Evolutionary conservation across 1,284 basidiomycete genomes (phyloP).

Genomic region (Ceratobasidium sp.): DNA sequence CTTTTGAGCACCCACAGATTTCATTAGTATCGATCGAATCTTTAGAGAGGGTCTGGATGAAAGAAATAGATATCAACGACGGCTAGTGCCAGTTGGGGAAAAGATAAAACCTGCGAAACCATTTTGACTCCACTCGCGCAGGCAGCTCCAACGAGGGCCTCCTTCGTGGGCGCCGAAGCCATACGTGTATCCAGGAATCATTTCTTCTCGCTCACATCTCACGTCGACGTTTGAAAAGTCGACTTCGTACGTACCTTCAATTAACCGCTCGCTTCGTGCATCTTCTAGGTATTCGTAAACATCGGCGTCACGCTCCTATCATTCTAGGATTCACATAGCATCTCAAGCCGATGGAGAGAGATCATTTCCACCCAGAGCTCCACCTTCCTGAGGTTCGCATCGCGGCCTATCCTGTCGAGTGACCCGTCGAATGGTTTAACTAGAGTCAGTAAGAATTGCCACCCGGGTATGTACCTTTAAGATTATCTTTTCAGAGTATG

Average conservation of each 20-base stretch:
- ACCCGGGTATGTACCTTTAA: neutral
- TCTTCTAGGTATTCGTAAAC: neutral
- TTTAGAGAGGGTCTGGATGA: neutral
- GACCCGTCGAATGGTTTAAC: constrained; percentile 21
- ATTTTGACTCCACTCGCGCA: too few relatives aligned
- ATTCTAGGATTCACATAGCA: neutral
- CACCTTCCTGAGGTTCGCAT: constrained; percentile 11
- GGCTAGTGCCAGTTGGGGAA: neutral
- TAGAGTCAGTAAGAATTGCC: neutral
- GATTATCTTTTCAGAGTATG: neutral
- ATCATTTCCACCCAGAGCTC: constrained; percentile 12
- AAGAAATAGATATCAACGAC: neutral
- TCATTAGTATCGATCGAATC: neutral
- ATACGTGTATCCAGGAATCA: neutral
- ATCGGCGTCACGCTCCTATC: constrained; percentile 7
- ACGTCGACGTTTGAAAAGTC: neutral
- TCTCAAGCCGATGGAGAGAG: constrained; percentile 1
- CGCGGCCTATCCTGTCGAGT: constrained; percentile 9
- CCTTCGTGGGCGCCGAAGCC: neutral
- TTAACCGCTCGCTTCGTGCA: neutral
- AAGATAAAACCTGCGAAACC: neutral
- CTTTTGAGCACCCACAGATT: too few relatives aligned
- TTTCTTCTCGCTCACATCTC: neutral
- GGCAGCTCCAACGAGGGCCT: neutral
- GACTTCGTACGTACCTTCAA: neutral